These are phyloP conservation scores for Hemileccinum hortonii DNA, from an alignment of 1,284 basidiomycete species.

Conservation along the genomic window DNA sequence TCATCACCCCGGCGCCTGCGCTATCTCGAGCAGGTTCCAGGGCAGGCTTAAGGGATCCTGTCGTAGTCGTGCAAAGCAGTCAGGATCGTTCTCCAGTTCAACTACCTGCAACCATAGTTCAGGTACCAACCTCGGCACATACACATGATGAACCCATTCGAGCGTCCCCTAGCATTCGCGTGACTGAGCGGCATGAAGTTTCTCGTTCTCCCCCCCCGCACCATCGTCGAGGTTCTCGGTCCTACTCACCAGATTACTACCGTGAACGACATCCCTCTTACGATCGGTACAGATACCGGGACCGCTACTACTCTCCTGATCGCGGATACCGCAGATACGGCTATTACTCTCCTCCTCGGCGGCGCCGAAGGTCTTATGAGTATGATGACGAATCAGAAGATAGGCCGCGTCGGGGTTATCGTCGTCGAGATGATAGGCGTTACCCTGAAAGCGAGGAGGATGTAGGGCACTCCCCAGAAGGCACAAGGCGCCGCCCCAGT, in stretches of 20 bases:
- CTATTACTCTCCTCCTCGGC: constrained; percentile 13
- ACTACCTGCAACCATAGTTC: constrained; percentile 15
- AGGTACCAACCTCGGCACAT: constrained; percentile 13
- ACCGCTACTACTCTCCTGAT: constrained; percentile 12
- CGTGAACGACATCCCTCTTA: constrained; percentile 2
- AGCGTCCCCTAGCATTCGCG: constrained; percentile 24
- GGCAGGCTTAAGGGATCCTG: constrained; percentile 11
- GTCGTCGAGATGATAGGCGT: background rate
- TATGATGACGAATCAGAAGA: constrained; percentile 5
- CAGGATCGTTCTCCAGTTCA: constrained; percentile 8
- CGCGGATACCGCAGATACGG: constrained; percentile 11
- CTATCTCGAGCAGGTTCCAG: constrained; percentile 21
- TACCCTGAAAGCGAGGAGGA: background rate
- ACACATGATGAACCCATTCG: constrained; percentile 10
- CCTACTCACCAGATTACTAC: background rate
- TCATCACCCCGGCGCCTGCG: constrained; percentile 24
- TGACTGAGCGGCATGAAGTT: constrained; percentile 6
- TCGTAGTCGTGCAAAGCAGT: constrained; percentile 18
- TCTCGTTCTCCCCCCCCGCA: constrained; percentile 14
- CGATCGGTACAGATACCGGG: constrained; percentile 10
- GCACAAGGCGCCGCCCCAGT: constrained; percentile 19
- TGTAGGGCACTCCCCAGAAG: constrained; percentile 8
- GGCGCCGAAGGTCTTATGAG: background rate
- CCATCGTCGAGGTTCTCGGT: no score
- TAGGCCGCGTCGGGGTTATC: background rate